Conservation (phyloP, 441 rosid genomes). For the Lepidium campestre region DNA sequence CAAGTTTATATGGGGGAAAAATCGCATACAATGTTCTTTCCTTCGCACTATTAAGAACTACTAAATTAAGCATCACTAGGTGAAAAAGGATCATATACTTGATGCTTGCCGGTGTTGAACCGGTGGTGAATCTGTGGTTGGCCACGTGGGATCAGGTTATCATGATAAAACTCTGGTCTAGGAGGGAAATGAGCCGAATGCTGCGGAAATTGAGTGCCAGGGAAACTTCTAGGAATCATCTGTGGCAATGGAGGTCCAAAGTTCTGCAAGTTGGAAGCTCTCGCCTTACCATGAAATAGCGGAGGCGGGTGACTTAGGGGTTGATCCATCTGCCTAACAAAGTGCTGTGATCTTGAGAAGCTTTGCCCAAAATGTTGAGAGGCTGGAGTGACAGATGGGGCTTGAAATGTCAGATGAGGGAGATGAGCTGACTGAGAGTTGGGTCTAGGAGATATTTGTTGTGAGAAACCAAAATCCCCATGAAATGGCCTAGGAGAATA, state of each 20-base stretch:
- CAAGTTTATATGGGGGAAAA: slow-evolving; percentile 43
- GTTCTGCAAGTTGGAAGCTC: slow-evolving; percentile 41
- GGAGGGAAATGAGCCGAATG: slow-evolving; percentile 40
- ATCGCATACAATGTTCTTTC: slow-evolving; percentile 49
- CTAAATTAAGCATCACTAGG: slow-evolving; percentile 49
- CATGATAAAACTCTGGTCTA: slow-evolving; percentile 44
- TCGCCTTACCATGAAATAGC: slow-evolving; percentile 29
- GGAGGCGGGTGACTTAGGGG: slow-evolving; percentile 25
- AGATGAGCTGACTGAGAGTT: slow-evolving; percentile 38
- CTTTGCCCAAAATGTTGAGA: slow-evolving; percentile 41
- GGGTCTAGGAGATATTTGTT: slow-evolving; percentile 39
- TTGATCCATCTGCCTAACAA: slow-evolving; percentile 45
- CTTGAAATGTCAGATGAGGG: slow-evolving; percentile 31
- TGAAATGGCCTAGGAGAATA: slow-evolving; percentile 37
- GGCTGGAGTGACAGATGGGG: slow-evolving; percentile 26
- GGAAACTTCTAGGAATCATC: slow-evolving; percentile 45
- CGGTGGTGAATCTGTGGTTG: slow-evolving; percentile 36
- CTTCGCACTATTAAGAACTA: slow-evolving; percentile 24
- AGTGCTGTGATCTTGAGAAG: slow-evolving; percentile 35
- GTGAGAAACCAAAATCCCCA: slow-evolving; percentile 56
- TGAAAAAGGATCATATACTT: slow-evolving; percentile 84
- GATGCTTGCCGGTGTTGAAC: slow-evolving; percentile 39
- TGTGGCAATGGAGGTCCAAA: slow-evolving; percentile 35
- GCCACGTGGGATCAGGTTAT: slow-evolving; percentile 27
- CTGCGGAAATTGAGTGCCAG: slow-evolving; percentile 34